Conservation (phyloP, 148 eudicot genomes). For the Mesembryanthemum crystallinum region DNA sequence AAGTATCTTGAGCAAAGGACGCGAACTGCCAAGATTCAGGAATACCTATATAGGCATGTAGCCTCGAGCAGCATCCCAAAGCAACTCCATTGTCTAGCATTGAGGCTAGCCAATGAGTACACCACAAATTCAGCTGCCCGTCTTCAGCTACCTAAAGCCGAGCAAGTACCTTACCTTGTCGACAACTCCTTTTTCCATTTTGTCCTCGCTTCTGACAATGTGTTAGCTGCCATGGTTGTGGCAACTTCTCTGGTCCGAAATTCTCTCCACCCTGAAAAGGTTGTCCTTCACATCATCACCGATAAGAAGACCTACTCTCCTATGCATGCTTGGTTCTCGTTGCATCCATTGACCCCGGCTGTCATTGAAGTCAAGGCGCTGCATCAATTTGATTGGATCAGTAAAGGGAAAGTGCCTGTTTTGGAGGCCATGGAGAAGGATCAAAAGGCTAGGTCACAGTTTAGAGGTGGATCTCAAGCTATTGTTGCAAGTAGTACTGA, state of each 20-base stretch:
- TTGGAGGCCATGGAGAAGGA: constrained; percentile 95
- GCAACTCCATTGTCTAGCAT: constrained; percentile 74
- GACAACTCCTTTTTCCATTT: constrained; percentile 82
- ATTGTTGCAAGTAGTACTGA: constrained; percentile 74
- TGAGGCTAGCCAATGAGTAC: constrained; percentile 84
- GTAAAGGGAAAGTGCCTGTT: constrained; percentile 88
- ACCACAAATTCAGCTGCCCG: constrained; percentile 76
- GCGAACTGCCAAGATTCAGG: constrained; percentile 88
- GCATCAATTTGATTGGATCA: constrained; percentile 94
- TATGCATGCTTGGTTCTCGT: constrained; percentile 97
- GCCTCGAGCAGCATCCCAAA: constrained; percentile 96
- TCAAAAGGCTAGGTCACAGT: constrained; percentile 72
- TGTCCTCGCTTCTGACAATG: constrained; percentile 77
- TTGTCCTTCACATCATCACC: constrained; percentile 82
- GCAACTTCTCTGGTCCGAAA: constrained; percentile 71
- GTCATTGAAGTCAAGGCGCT: constrained; percentile 82
- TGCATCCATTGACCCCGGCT: constrained; percentile 66
- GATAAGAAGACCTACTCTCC: constrained; percentile 84
- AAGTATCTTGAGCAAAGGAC: constrained; percentile 71
- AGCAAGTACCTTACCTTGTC: constrained; percentile 69
- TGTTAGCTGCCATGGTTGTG: constrained; percentile 81
- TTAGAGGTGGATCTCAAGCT: constrained; percentile 85
- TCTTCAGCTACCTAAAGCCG: constrained; percentile 76
- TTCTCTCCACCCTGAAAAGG: constrained; percentile 58
- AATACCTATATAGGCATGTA: constrained; percentile 84